phyloP scores from a whole-genome alignment of 148 eudicot genomes.

The Persicaria maculosa region DNA sequence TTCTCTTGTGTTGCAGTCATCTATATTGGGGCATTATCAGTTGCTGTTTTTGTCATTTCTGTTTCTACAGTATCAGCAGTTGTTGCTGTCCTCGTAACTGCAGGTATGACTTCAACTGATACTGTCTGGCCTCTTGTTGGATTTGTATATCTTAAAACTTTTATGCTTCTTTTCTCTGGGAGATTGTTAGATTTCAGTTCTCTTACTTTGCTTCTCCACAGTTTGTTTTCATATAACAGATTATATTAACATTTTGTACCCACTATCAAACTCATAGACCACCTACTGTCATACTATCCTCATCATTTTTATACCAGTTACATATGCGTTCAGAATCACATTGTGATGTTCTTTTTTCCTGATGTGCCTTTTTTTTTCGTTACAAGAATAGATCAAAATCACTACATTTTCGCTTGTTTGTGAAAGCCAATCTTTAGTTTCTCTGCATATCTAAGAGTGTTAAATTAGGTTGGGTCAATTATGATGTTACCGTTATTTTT shows the following conservation, averaged over 20 bases:
- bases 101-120: slow-evolving; percentile 33
- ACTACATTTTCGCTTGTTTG: no score
- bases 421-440: no score
- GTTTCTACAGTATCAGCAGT: slow-evolving; percentile 52
- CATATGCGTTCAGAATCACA: no score
- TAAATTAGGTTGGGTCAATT: no score
- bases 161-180: neutral
- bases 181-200: neutral
- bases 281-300: no score
- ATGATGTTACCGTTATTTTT: no score
- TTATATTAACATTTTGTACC: neutral
- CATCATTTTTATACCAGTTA: no score
- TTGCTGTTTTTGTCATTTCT: slow-evolving; percentile 67
- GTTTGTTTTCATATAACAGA: neutral
- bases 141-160: neutral
- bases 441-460: no score
- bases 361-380: no score
- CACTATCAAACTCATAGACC: no score
- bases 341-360: no score
- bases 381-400: no score
- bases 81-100: slow-evolving; percentile 38
- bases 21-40: slow-evolving; percentile 57
- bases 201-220: neutral
- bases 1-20: slow-evolving; percentile 61
- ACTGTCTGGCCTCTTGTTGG: neutral